Evolutionary conservation across 345 rosid genomes (phyloP).

Genomic region (Cardamine occulta): DNA sequence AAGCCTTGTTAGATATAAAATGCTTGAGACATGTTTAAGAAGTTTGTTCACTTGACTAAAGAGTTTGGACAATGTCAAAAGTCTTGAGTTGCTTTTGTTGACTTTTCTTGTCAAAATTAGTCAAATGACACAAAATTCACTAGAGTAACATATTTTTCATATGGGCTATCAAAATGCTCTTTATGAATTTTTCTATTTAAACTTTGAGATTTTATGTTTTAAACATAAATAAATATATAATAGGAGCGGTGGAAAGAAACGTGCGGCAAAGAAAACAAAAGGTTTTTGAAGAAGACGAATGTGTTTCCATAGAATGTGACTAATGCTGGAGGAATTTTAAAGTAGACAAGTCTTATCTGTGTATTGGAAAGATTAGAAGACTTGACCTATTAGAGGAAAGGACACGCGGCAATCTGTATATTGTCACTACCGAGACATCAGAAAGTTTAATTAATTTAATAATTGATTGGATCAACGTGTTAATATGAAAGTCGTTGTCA

Average conservation of each 20-base stretch:
- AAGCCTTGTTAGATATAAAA: not conserved
- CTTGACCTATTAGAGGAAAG: not conserved
- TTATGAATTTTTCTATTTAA: too few species aligned
- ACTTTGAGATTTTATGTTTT: too few species aligned
- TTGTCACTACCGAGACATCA: slow-evolving; percentile 8
- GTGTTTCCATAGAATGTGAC: too few species aligned
- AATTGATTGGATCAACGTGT: slow-evolving; percentile 42
- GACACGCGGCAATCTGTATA: slow-evolving; percentile 14
- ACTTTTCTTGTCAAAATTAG: not conserved
- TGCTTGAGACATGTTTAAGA: not conserved
- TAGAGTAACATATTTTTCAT: not conserved
- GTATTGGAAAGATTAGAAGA: not conserved
- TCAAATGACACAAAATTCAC: not conserved
- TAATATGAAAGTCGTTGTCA: slow-evolving; percentile 38
- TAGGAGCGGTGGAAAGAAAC: not conserved
- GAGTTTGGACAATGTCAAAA: not conserved
- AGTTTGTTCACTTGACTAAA: too few species aligned
- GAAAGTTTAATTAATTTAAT: not conserved
- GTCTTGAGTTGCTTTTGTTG: not conserved
- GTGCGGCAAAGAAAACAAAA: too few species aligned
- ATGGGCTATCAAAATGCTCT: not conserved
- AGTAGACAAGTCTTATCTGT: not conserved
- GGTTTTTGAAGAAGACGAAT: too few species aligned
- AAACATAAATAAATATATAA: too few species aligned
- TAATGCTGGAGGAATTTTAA: too few species aligned